Evolutionary conservation across 306 rosid genomes (phyloP).

Genomic region (Crataegus laevigata): DNA sequence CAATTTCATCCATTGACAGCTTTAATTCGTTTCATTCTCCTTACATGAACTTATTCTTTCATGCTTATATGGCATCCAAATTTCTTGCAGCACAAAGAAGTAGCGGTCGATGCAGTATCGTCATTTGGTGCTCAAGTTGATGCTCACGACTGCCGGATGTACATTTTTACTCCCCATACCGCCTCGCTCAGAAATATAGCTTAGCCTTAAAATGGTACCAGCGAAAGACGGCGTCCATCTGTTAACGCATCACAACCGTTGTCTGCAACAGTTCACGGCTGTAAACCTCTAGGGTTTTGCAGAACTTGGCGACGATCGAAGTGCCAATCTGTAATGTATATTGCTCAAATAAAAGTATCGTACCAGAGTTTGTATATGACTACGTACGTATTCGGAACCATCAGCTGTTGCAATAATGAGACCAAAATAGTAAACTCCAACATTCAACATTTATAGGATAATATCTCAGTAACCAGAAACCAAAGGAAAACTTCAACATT

Average conservation of each 20-base stretch:
- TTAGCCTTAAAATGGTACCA: neutral
- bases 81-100: conserved; percentile 60
- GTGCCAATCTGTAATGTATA: neutral
- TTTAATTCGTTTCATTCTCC: neutral
- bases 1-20: neutral
- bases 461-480: neutral
- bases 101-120: conserved; percentile 39
- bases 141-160: conserved; percentile 52
- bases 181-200: conserved; percentile 20
- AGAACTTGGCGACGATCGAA: neutral
- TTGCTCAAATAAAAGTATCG: neutral
- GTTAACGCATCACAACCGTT: neutral
- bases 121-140: conserved; percentile 60
- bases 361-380: neutral
- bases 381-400: neutral
- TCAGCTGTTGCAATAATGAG: neutral
- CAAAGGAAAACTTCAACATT: neutral
- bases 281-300: neutral
- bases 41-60: neutral
- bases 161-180: conserved; percentile 44
- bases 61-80: conserved; percentile 6
- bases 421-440: neutral
- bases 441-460: neutral
- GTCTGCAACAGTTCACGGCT: neutral
- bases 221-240: neutral